phyloP scores from a whole-genome alignment of 805 yeast species.

The Zygosaccharomyces gambellarensis region DNA sequence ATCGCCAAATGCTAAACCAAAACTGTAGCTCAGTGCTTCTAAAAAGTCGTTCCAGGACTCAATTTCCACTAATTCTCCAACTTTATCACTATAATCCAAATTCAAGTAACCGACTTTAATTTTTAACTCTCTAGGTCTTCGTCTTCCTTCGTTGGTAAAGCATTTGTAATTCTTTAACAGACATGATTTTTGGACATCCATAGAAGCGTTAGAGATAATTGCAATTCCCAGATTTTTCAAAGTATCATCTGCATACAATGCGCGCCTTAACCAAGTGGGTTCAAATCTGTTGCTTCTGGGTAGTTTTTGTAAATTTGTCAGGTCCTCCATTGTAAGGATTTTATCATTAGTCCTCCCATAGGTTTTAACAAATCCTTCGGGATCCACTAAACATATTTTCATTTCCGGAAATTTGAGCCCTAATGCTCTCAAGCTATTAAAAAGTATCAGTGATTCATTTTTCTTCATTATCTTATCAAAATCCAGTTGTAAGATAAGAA shows the following conservation, averaged over 20 bases:
- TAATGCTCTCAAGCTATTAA: conserved; percentile 27
- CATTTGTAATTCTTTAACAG: conserved; percentile 22
- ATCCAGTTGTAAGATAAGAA: conserved; percentile 30
- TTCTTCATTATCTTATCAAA: conserved; percentile 13
- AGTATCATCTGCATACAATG: conserved; percentile 10
- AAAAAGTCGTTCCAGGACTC: conserved; percentile 26
- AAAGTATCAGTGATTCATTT: conserved; percentile 9
- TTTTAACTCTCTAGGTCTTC: conserved; percentile 27
- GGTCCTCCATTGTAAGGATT: not conserved
- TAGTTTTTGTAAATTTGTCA: not conserved
- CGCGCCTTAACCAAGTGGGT: conserved; percentile 16
- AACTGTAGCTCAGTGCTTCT: conserved; percentile 31
- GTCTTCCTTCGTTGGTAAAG: conserved; percentile 19
- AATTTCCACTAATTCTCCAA: conserved; percentile 31
- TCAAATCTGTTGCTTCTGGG: conserved; percentile 11
- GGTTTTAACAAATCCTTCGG: conserved; percentile 15
- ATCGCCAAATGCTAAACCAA: conserved; percentile 30
- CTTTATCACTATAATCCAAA: conserved; percentile 28
- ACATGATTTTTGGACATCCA: conserved; percentile 25
- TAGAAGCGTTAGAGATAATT: conserved; percentile 24
- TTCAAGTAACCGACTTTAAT: conserved; percentile 34
- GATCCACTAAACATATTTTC: conserved; percentile 23
- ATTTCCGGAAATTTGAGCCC: conserved; percentile 14
- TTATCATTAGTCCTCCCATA: conserved; percentile 5
- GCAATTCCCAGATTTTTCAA: conserved; percentile 19